Conservation (phyloP, 2,329 filamentous ascomycete species). For the Trichoderma gracile region DNA sequence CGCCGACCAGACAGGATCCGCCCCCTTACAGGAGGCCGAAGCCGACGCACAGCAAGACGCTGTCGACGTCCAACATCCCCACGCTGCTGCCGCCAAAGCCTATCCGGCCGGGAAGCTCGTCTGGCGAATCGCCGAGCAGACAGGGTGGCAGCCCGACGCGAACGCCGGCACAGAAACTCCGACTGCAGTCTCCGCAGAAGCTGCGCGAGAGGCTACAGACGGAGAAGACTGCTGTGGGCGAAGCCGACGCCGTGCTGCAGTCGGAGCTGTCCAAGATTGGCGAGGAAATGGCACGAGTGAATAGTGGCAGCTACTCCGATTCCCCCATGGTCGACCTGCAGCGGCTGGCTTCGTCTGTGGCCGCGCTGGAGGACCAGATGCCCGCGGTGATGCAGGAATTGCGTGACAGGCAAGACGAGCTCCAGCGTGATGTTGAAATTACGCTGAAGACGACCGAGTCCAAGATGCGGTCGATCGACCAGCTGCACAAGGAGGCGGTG, state of each 20-base stretch:
- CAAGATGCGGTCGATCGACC: constrained; percentile 80
- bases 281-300: constrained; percentile 70
- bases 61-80: constrained; percentile 58
- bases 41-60: constrained; percentile 48
- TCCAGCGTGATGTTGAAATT: constrained; percentile 71
- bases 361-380: constrained; percentile 67
- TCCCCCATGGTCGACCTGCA: constrained; percentile 45
- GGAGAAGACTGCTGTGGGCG: constrained; percentile 73
- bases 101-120: constrained; percentile 35
- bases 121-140: constrained; percentile 32
- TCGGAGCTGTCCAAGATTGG: constrained; percentile 78
- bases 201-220: constrained; percentile 81
- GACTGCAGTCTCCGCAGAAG: constrained; percentile 71
- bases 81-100: constrained; percentile 56
- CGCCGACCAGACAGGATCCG: constrained; percentile 30
- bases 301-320: constrained; percentile 39
- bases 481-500: constrained; percentile 82
- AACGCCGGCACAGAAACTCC: constrained; percentile 53
- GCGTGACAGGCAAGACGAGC: constrained; percentile 58
- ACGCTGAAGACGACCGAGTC: constrained; percentile 72
- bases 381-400: constrained; percentile 61
- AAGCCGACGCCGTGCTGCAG: constrained; percentile 68
- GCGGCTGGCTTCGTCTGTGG: constrained; percentile 58
- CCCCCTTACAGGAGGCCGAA: constrained; percentile 28
- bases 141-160: constrained; percentile 36